Base-by-base conservation (phyloP, 805 yeast genomes). In the Wickerhamiella domercqiae region DNA sequence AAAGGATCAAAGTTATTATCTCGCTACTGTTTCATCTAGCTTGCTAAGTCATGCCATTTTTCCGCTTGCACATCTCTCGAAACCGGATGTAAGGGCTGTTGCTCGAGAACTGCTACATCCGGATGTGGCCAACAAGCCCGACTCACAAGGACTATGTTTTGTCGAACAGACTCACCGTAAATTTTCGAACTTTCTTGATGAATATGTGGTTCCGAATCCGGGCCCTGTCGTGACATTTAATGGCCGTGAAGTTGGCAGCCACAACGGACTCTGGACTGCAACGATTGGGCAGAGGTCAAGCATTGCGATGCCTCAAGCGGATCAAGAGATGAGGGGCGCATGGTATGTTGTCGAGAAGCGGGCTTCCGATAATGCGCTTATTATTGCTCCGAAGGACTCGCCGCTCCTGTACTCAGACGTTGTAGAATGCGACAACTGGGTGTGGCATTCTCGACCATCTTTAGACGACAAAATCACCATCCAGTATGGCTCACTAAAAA, bases 141-240 rank as follows among this genome's bases (percentile, higher is more conserved):
- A 90, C 53, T 84, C 96, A 1, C 94, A 81, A 53, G 98, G 98
- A 0, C 64, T 90, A 7, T 90, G 98, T 54, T 90, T 90, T 63
- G 95, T 90, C 6, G 68, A 71, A 28, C 78, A 70, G 40, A 66
- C 72, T 7, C 76, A 72, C 46, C 37, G 42, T 7, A 51, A 58
- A 15, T 83, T 86, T 54, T 63, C 74, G 17, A 69, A 71, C 38
- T 90, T 90, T 49, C 58, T 87, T 21, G 64, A 67, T 40, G 87
- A 84, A 45, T 90, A 78, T 50, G 63, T 87, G 3, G 69, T 66
- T 9, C 75, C 78, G 1, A 64, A 64, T 5, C 83, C 83, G 1
- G 98, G 97, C 0, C 68, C 79, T 42, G 72, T 90, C 6, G 65
- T 82, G n/a, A 78, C 86, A 0, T 71, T 68, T 39, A 78, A 72